Conservation (phyloP, 2,329 filamentous ascomycete genomes). For the Alternaria incomplexa region DNA sequence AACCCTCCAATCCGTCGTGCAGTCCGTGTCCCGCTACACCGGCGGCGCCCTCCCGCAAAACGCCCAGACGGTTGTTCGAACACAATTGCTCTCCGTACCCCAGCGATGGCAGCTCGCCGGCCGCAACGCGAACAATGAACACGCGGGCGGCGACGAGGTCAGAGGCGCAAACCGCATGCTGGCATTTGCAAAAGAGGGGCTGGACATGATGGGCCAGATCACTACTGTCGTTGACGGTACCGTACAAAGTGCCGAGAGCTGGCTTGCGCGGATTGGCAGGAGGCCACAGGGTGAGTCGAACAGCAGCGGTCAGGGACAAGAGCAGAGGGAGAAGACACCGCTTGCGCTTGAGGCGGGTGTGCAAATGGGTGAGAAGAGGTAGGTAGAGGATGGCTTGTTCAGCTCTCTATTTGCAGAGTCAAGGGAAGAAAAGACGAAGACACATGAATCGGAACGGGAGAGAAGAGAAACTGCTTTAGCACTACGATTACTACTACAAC, state of each 20-base stretch:
- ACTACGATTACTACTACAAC: background rate
- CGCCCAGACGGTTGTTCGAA: constrained; percentile 79
- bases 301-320: background rate
- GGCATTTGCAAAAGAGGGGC: constrained; percentile 83
- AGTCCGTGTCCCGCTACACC: constrained; percentile 85
- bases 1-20: constrained; percentile 76
- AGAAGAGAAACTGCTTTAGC: background rate
- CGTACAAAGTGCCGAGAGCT: constrained; percentile 86
- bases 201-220: constrained; percentile 95
- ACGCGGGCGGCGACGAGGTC: constrained; percentile 50
- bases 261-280: constrained; percentile 77
- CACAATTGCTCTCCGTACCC: constrained; percentile 83
- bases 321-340: constrained; percentile 21
- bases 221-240: constrained; percentile 87
- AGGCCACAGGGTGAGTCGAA: constrained; percentile 16
- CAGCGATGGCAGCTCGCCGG: constrained; percentile 80
- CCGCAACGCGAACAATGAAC: constrained; percentile 47
- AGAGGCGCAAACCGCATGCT: constrained; percentile 76
- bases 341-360: constrained; percentile 11
- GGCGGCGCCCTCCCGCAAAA: constrained; percentile 92
- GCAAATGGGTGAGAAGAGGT: constrained; percentile 11
- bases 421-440: background rate
- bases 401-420: background rate
- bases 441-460: background rate
- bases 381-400: background rate